These are phyloP conservation scores for Cynanchum wilfordii DNA, from an alignment of 257 asterid species.

Conservation along the genomic window DNA sequence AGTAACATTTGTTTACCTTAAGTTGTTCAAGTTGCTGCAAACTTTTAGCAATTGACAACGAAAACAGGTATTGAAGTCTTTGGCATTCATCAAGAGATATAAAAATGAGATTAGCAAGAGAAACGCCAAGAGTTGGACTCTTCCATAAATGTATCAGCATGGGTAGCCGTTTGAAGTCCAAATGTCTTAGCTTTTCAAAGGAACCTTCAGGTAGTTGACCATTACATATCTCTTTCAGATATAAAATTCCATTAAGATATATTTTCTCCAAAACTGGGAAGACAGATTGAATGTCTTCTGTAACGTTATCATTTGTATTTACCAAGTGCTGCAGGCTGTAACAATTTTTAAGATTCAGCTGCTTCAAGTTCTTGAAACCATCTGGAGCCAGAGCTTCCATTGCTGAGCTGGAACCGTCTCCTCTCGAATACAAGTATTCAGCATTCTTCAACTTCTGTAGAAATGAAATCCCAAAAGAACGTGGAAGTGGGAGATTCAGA, in stretches of 20 bases:
- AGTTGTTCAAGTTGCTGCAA: constrained; percentile 25
- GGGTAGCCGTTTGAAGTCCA: constrained; percentile 14
- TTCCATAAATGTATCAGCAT: constrained; percentile 11
- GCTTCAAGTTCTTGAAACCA: constrained; percentile 8
- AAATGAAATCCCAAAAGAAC: constrained; percentile 1
- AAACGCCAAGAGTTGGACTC: constrained; percentile 2
- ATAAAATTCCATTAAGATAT: background rate
- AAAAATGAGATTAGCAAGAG: constrained; percentile 1
- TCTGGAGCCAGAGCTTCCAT: background rate
- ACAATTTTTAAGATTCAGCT: background rate
- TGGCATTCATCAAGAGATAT: constrained; percentile 13
- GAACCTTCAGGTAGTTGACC: background rate
- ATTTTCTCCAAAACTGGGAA: background rate
- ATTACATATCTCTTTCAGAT: constrained; percentile 4
- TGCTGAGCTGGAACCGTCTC: constrained; percentile 1
- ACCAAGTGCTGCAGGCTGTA: background rate
- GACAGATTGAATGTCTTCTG: background rate
- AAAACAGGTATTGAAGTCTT: constrained; percentile 17
- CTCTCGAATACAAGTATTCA: constrained; percentile 3
- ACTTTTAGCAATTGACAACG: constrained; percentile 19
- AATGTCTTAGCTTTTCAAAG: constrained; percentile 14
- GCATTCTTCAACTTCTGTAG: constrained; percentile 6
- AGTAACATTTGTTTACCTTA: constrained; percentile 18
- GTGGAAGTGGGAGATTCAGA: background rate
- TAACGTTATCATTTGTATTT: background rate